Conservation (phyloP, 192 early-diverging fungal species). For the Gonapodya prolifera region DNA sequence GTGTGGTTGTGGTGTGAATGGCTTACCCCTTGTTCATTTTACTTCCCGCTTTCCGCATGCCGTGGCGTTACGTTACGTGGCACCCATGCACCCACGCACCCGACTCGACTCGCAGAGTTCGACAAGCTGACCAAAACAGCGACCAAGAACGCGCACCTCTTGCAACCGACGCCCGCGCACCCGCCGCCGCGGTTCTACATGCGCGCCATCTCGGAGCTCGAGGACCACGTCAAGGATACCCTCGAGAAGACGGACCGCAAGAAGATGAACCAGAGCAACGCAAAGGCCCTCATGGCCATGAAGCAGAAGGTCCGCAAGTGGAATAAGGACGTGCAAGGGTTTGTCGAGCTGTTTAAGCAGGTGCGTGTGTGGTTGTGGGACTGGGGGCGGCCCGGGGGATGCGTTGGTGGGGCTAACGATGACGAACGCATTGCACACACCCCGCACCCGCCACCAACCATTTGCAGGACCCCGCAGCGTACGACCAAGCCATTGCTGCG, state of each 20-base stretch:
- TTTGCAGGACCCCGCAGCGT: constrained; percentile 10
- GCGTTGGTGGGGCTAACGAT: background rate
- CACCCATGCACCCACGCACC: background rate
- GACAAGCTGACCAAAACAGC: constrained; percentile 65
- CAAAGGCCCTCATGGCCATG: constrained; percentile 76
- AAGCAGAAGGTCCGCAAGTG: constrained; percentile 89
- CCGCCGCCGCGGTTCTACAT: constrained; percentile 49
- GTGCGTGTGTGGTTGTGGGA: constrained; percentile 9
- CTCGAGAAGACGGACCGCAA: constrained; percentile 57
- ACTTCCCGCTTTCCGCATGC: background rate
- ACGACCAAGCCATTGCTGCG: constrained; percentile 10
- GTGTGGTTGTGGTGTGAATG: no score
- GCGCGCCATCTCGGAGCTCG: constrained; percentile 57
- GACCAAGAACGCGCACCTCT: constrained; percentile 44
- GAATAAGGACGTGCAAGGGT: constrained; percentile 57
- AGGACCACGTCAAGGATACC: constrained; percentile 58
- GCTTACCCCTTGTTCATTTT: background rate
- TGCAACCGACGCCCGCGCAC: constrained; percentile 17
- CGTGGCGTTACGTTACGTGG: no score
- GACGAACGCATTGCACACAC: no score
- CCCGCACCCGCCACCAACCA: no score
- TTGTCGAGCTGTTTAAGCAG: constrained; percentile 52
- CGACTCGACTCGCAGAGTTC: constrained; percentile 49
- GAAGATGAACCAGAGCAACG: constrained; percentile 73
- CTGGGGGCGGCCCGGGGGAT: background rate